Percentiles rank a stretch among this genome's conserved stretches.
Conservation (phyloP, 148 eudicot genomes). For the Talinum fruticosum region DNA sequence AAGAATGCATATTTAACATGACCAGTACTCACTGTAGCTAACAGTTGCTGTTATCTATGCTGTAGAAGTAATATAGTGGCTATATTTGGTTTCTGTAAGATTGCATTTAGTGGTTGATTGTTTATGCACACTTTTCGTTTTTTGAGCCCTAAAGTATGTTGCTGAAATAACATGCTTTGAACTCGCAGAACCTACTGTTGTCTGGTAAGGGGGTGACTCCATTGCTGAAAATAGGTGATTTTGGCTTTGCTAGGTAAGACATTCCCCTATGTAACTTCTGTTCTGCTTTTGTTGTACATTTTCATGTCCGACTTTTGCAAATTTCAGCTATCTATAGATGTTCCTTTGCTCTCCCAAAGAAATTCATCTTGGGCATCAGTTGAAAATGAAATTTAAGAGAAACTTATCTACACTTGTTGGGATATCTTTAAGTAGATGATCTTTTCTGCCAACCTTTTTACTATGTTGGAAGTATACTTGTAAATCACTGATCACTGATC, state of each 20-base stretch:
- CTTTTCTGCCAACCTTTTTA: not conserved
- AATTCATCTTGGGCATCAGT: not conserved
- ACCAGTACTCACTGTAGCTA: not conserved
- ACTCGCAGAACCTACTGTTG: constrained; percentile 51
- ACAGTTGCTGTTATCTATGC: not conserved
- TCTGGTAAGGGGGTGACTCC: constrained; percentile 41
- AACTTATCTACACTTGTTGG: not conserved
- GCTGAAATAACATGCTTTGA: not conserved
- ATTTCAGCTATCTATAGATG: not conserved
- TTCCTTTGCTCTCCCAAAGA: not conserved
- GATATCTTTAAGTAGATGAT: not conserved
- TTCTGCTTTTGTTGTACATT: not conserved
- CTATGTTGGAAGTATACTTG: constrained; percentile 2
- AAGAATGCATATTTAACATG: not conserved
- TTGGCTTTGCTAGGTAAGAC: constrained; percentile 58
- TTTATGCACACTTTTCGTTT: not conserved
- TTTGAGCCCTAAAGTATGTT: not conserved
- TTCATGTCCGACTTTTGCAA: not conserved
- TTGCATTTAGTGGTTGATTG: not conserved
- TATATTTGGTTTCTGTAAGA: not conserved
- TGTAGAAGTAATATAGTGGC: not conserved
- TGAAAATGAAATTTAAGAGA: not conserved
- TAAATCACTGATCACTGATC: not conserved
- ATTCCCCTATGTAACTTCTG: not conserved
- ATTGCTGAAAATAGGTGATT: constrained; percentile 57